Percentiles rank a stretch among this genome's conserved stretches.
Conservation (phyloP, 441 rosid genomes). For the Theobroma grandiflorum region DNA sequence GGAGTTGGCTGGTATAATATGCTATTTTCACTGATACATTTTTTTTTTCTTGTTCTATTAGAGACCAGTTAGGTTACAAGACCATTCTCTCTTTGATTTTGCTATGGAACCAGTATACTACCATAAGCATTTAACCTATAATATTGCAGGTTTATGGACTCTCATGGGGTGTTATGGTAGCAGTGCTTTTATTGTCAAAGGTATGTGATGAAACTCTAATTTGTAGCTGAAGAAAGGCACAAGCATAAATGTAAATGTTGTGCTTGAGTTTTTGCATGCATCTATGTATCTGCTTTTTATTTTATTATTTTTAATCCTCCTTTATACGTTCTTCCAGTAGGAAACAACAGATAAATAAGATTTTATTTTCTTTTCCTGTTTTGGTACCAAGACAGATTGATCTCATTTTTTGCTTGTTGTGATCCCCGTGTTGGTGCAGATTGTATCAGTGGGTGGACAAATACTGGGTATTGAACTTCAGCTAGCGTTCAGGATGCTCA, state of each 20-base stretch:
- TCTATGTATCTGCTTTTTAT: neutral
- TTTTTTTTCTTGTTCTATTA: conserved; percentile 18
- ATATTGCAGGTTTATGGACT: conserved; percentile 78
- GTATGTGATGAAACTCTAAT: conserved; percentile 43
- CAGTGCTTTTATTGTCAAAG: conserved; percentile 77
- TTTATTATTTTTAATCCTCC: conserved; percentile 7
- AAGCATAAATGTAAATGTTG: neutral
- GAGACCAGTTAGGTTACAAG: neutral
- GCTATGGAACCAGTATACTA: neutral
- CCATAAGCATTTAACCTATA: neutral
- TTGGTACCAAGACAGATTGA: conserved; percentile 4
- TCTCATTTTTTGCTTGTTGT: neutral
- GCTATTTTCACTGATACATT: conserved; percentile 12
- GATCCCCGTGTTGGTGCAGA: conserved; percentile 48
- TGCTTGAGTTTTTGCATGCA: neutral
- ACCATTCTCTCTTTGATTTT: conserved; percentile 9
- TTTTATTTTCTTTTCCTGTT: conserved; percentile 11
- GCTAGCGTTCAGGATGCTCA: conserved; percentile 90
- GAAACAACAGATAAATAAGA: neutral
- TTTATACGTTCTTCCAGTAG: neutral
- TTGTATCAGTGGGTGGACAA: conserved; percentile 83
- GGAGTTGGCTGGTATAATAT: conserved; percentile 60
- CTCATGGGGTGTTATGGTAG: conserved; percentile 81
- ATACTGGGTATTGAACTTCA: conserved; percentile 76
- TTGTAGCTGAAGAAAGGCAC: neutral